Evolutionary conservation across 805 yeast species (phyloP), one percentile per base, ranked within the genome.

Genomic region (Candida nitratophila): DNA sequence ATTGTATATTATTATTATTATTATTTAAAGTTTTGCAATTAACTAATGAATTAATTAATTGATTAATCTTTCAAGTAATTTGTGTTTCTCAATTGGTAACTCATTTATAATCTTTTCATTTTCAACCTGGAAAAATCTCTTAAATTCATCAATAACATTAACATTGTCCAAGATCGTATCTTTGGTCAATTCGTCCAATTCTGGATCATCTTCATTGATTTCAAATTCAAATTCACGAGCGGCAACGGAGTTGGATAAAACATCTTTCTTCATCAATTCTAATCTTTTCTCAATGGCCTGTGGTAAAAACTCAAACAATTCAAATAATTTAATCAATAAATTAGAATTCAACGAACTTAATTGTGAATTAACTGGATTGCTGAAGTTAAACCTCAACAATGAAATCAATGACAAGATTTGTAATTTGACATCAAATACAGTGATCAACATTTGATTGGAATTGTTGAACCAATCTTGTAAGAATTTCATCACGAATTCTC

Each of bases 401-500:
- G 74, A 52, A 34, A 72, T 60, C 37, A 73, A 55, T 0, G 77
- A 70, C 53, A 77, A 56, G 6, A 73, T 70, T 56, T 77, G 79
- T 38, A 76, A 58, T 51, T 76, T 77, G 48, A 78, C 66, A 24
- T 79, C 81, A 49, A 74, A 76, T 19, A 75, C 81, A 47, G 80
- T 76, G 44, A 66, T 71, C 58, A 74, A 68, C 46, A 47, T 36
- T 10, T 65, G 69, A 37, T 62, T 71, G 20, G 73, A 64, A 50
- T 70, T 64, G 46, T 69, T 65, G 47, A 75, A 65, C 80, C 80
- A 76, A 48, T 73, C 59, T 47, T 70, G 66, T 54, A 66, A 64
- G 47, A 73, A 70, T 27, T 61, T 54, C 30, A 61, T 47, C 3
- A 71, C 60, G 16, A 32, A 32, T 32, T 32, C 21, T 6, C 19